A percentile compares a stretch with the other conserved stretches of the same genome.
Conservation (phyloP, 2,329 filamentous ascomycete genomes). For the Eurotiales sp. region DNA sequence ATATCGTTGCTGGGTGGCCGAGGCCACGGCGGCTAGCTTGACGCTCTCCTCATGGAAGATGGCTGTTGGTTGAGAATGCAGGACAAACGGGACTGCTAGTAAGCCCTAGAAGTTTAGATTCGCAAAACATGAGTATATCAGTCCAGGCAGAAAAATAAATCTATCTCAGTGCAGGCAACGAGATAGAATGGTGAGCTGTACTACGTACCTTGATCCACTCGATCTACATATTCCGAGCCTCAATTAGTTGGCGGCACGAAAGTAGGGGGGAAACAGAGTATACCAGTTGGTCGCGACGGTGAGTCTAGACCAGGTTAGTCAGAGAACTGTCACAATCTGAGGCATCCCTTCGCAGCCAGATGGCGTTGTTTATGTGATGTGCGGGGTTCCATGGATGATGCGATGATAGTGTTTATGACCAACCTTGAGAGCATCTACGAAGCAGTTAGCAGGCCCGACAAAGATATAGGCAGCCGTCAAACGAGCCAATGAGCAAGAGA, state of each 20-base stretch:
- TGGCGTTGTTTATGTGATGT: too few relatives aligned
- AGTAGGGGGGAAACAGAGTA: neutral
- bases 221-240: constrained; percentile 38
- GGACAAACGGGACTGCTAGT: constrained; percentile 89
- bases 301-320: constrained; percentile 60
- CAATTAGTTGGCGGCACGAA: neutral
- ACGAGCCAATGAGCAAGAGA: too few relatives aligned
- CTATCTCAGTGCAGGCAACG: constrained; percentile 8
- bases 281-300: constrained; percentile 86
- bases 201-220: constrained; percentile 83
- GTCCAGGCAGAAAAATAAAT: constrained; percentile 6
- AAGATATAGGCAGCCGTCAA: neutral
- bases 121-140: neutral
- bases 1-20: constrained; percentile 80
- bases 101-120: too few relatives aligned
- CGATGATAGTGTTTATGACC: constrained; percentile 17
- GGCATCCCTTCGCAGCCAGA: too few relatives aligned
- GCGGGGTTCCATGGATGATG: too few relatives aligned
- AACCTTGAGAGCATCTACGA: constrained; percentile 62
- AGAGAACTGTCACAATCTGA: too few relatives aligned
- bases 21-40: constrained; percentile 66
- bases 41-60: constrained; percentile 68
- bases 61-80: constrained; percentile 91
- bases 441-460: neutral
- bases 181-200: neutral